Base-by-base conservation (phyloP, 2,329 filamentous ascomycete species). In the Dryadomyces sulphureus region DNA sequence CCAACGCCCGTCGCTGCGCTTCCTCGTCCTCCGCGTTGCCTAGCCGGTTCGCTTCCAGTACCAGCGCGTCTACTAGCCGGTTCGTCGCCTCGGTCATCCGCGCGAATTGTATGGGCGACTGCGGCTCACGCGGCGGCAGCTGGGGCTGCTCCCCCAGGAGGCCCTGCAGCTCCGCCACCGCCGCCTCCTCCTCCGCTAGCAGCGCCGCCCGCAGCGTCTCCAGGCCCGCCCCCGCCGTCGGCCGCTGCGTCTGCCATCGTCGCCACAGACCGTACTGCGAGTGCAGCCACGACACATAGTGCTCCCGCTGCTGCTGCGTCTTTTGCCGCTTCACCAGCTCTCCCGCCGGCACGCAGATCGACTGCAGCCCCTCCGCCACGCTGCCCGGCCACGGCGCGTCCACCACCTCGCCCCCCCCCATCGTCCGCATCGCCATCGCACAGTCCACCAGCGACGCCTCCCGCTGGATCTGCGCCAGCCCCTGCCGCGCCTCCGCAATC, bases 401-500 rank as follows among this genome's bases (percentile, higher is more conserved):
- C 21, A n/a, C 8, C 5, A 6, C 38, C n/a, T 25, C 12, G 9
- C 20, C 38, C 7, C 19, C 17, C n/a, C 20, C 20, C 7, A 17
- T 6, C 34, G 46, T 19, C 3, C 36, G 25, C 16, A 43, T 16
- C 2, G 47, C 39, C 20, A 47, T 11, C 14, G 24, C 42, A 22
- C 38, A 41, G n/a, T 48, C 41, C 5, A 34, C 41, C 4, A 25
- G 32, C 5, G 47, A 35, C 5, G 50, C 42, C 24, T 47, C 42
- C 21, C 35, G 44, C 41, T 52, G 17, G 12, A 49, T 41, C 19
- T 43, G 47, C 0, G 32, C 36, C 39, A 52, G 27, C 20, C 48
- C 52, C 3, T 27, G 61, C 48, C 65, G 70, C 7, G 72, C 70
- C 45, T 73, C 66, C 24, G 72, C 69, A 52, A 85, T 72, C 48